A percentile compares a stretch with the other conserved stretches of the same genome.
phyloP scores from a whole-genome alignment of 1,139 yeast genomes.

The Diutina neorugosa region DNA sequence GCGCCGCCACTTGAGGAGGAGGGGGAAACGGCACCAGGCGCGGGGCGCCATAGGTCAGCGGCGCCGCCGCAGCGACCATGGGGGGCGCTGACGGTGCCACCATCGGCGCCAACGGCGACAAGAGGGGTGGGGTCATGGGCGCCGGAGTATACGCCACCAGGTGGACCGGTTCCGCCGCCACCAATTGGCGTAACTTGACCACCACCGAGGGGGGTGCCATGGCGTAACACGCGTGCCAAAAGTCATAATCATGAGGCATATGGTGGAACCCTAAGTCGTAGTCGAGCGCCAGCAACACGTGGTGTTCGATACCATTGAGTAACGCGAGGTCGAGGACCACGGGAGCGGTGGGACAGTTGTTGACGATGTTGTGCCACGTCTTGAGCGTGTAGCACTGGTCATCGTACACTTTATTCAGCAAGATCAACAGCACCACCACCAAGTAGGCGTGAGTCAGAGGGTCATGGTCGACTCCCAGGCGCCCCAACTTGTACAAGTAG shows the following conservation, averaged over 20 bases:
- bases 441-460: background rate
- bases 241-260: background rate
- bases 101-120: background rate
- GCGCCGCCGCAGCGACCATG: too few relatives aligned
- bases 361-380: conserved; percentile 4
- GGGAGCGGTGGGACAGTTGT: background rate
- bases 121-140: background rate
- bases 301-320: background rate
- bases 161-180: background rate
- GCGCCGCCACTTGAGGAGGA: too few relatives aligned
- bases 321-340: background rate
- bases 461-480: background rate
- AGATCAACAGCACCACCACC: background rate
- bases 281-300: background rate
- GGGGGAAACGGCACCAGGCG: background rate
- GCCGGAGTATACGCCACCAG: background rate
- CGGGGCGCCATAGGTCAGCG: background rate
- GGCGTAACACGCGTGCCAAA: background rate
- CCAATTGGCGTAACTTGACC: background rate
- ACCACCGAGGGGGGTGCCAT: background rate
- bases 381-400: conserved; percentile 3
- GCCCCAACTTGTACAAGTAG: conserved; percentile 16
- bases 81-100: background rate
- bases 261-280: background rate
- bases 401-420: background rate